These are phyloP conservation scores for Aphanomyces stellatus DNA, from an alignment of 352 stramenopile species.

Conservation along the genomic window DNA sequence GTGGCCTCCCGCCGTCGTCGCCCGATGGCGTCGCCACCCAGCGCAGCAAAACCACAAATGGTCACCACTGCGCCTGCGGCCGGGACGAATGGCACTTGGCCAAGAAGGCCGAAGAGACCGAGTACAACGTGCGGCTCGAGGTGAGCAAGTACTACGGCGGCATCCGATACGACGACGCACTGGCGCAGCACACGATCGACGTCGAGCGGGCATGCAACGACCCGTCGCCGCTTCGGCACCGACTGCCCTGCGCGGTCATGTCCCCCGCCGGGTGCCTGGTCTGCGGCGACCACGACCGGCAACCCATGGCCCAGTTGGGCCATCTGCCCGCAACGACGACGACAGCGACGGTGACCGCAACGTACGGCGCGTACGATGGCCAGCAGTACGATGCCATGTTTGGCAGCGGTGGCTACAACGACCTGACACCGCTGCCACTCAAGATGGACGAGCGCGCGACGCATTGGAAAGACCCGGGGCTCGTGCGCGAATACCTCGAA, in stretches of 20 bases:
- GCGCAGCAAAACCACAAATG: slow-evolving; percentile 49
- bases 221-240: background rate
- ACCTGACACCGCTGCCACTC: background rate
- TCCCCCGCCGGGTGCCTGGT: background rate
- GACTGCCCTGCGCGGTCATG: background rate
- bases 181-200: slow-evolving; percentile 20
- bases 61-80: slow-evolving; percentile 71
- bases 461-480: background rate
- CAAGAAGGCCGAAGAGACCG: slow-evolving; percentile 68
- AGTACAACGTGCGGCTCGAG: slow-evolving; percentile 80
- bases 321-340: too few species aligned
- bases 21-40: slow-evolving; percentile 16
- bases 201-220: background rate
- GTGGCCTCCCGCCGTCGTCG: slow-evolving; percentile 30
- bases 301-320: background rate
- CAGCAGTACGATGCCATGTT: too few species aligned
- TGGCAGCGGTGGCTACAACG: background rate
- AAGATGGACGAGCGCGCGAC: slow-evolving; percentile 1
- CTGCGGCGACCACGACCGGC: background rate
- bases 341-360: too few species aligned
- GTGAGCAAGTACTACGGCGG: slow-evolving; percentile 72
- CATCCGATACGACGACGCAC: slow-evolving; percentile 74
- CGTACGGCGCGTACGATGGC: too few species aligned
- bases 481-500: background rate
- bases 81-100: slow-evolving; percentile 78